Conservation (phyloP, 2,329 filamentous ascomycete species). For the Cladorrhinum sp. region DNA sequence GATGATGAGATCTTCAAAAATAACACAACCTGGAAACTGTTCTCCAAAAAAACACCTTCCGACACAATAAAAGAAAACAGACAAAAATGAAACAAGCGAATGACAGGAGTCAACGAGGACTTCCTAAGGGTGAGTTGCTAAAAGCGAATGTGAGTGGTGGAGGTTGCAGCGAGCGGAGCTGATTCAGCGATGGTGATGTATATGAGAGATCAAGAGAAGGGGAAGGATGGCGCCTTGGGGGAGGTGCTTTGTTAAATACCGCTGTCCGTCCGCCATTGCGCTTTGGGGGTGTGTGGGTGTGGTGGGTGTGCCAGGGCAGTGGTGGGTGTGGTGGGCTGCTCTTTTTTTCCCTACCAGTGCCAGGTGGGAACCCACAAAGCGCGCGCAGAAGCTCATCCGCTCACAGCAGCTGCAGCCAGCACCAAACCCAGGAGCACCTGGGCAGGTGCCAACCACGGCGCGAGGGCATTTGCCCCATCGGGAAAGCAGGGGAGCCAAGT, state of each 20-base stretch:
- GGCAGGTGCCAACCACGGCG: neutral
- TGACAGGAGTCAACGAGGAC: constrained; percentile 73
- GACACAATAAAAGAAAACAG: constrained; percentile 42
- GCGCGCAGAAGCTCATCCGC: neutral
- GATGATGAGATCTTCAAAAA: constrained; percentile 11
- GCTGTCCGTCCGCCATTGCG: constrained; percentile 7
- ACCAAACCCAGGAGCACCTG: neutral
- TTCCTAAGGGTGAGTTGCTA: constrained; percentile 51
- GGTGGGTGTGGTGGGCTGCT: constrained; percentile 12
- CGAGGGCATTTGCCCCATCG: constrained; percentile 21
- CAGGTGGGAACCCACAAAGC: constrained; percentile 9
- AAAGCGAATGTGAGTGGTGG: constrained; percentile 34
- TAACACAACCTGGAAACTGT: constrained; percentile 27
- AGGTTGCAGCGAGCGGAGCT: constrained; percentile 39
- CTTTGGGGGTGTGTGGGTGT: constrained; percentile 5
- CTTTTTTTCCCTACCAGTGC: neutral
- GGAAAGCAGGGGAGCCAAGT: constrained; percentile 22
- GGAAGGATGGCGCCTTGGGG: constrained; percentile 30
- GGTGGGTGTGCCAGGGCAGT: constrained; percentile 6
- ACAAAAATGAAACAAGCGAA: constrained; percentile 62
- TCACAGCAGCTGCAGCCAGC: neutral
- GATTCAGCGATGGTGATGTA: constrained; percentile 36
- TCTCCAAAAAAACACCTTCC: constrained; percentile 30
- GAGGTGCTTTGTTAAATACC: constrained; percentile 33
- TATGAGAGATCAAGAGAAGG: constrained; percentile 30